Percentiles rank a stretch among this genome's conserved stretches.
phyloP scores from a whole-genome alignment of 176 grass and related monocot species.

The Oropetium thomaeum region DNA sequence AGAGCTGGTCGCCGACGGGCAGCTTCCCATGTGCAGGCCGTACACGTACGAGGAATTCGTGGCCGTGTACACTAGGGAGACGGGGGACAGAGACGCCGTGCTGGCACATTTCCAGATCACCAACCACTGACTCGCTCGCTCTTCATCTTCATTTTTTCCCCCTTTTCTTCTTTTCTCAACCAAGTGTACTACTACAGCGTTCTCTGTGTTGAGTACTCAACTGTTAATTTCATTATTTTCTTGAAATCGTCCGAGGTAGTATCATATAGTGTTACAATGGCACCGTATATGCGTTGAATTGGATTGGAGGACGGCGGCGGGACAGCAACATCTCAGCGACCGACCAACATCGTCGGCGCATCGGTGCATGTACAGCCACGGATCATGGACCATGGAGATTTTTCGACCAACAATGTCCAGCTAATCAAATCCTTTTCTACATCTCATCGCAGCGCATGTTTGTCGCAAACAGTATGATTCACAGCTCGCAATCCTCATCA shows the following conservation, averaged over 20 bases:
- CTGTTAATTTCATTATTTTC: too few species aligned
- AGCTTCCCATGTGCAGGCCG: not conserved
- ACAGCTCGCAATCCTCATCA: not conserved
- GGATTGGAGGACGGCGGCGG: too few species aligned
- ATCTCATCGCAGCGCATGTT: not conserved
- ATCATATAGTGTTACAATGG: too few species aligned
- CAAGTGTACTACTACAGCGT: too few species aligned
- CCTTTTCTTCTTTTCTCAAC: too few species aligned
- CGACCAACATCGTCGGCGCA: not conserved
- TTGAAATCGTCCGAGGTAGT: too few species aligned
- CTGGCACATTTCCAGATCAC: constrained; percentile 10
- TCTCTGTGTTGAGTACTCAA: too few species aligned
- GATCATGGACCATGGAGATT: not conserved
- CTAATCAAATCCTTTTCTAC: too few species aligned
- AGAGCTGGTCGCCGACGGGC: not conserved
- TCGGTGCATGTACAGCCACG: too few species aligned
- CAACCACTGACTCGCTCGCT: not conserved
- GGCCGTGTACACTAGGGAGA: not conserved
- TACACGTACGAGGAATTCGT: constrained; percentile 31
- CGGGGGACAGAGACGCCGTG: not conserved
- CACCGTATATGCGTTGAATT: too few species aligned
- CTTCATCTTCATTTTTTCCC: too few species aligned
- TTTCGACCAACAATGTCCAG: not conserved
- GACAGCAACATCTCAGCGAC: not conserved
- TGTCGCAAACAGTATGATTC: not conserved